Conservation (phyloP, 1,284 basidiomycete species). For the Sporisorium iseilematis-ciliati region DNA sequence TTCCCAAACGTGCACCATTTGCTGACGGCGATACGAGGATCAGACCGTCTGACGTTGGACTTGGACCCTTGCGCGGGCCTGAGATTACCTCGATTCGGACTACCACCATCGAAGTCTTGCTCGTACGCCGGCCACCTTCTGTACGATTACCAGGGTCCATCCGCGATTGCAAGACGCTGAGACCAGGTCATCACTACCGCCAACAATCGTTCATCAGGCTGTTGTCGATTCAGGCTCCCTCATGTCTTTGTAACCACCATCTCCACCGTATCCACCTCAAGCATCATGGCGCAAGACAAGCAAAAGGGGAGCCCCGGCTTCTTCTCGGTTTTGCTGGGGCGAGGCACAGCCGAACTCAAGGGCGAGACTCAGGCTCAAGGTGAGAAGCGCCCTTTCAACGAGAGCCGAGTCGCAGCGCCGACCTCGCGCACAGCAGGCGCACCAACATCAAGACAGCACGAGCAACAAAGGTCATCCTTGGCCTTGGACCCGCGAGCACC, state of each 20-base stretch:
- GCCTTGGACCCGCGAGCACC: neutral
- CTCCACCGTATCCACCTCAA: neutral
- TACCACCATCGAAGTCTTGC: neutral
- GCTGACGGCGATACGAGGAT: neutral
- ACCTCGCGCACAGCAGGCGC: neutral
- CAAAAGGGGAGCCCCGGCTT: conserved; percentile 25
- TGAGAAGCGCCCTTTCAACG: conserved; percentile 9
- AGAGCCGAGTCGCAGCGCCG: neutral
- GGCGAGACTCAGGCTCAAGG: conserved; percentile 5
- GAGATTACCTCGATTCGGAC: neutral
- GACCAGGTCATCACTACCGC: neutral
- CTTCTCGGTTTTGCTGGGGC: conserved; percentile 42
- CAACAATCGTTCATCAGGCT: too few relatives aligned
- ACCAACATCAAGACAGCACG: neutral
- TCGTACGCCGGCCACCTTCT: neutral
- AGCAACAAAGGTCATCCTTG: neutral
- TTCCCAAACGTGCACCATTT: neutral
- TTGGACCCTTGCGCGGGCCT: neutral
- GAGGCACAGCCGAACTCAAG: conserved; percentile 12
- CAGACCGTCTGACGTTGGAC: neutral
- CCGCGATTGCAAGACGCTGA: neutral
- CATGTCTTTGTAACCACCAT: conserved; percentile 12
- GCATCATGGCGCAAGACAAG: conserved; percentile 20
- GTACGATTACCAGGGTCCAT: neutral
- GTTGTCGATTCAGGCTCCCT: neutral